Percentiles rank a stretch among this genome's conserved stretches.
These are phyloP conservation scores for Fusarium ramigenum DNA, from an alignment of 2,329 filamentous ascomycete species.

Conservation along the genomic window DNA sequence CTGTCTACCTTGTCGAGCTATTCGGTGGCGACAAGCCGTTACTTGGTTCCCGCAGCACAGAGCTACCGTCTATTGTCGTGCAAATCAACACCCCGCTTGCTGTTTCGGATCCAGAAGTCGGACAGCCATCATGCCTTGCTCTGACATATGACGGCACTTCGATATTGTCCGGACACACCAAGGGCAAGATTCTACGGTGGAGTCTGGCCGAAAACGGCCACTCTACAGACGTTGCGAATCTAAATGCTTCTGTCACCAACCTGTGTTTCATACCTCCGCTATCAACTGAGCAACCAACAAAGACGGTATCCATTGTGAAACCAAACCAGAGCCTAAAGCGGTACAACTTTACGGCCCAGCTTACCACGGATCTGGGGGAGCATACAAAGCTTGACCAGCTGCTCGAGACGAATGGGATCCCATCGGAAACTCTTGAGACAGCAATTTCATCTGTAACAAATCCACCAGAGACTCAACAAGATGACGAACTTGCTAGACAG, in stretches of 20 bases:
- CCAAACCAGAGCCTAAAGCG: constrained; percentile 74
- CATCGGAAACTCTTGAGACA: constrained; percentile 57
- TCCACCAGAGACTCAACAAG: constrained; percentile 33
- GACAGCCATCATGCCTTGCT: constrained; percentile 72
- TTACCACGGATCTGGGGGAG: constrained; percentile 56
- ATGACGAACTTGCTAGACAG: constrained; percentile 46
- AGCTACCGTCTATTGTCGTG: constrained; percentile 65
- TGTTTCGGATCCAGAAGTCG: constrained; percentile 68
- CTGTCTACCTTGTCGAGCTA: constrained; percentile 82
- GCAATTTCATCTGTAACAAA: constrained; percentile 58
- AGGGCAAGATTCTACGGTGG: constrained; percentile 83
- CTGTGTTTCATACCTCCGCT: constrained; percentile 75
- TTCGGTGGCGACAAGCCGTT: constrained; percentile 63
- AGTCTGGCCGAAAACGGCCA: constrained; percentile 77
- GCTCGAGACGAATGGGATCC: constrained; percentile 58
- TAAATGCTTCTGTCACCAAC: constrained; percentile 86
- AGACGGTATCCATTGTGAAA: constrained; percentile 75
- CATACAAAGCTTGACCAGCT: constrained; percentile 57
- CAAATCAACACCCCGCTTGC: constrained; percentile 65
- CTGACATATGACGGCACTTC: constrained; percentile 85
- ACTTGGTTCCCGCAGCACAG: constrained; percentile 61
- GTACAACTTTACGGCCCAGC: constrained; percentile 73
- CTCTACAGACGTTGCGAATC: constrained; percentile 71
- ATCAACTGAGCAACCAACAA: constrained; percentile 53
- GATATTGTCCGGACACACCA: constrained; percentile 82